Evolutionary conservation across 352 stramenopile species (phyloP).

Genomic region (Globisporangium cystogenes): DNA sequence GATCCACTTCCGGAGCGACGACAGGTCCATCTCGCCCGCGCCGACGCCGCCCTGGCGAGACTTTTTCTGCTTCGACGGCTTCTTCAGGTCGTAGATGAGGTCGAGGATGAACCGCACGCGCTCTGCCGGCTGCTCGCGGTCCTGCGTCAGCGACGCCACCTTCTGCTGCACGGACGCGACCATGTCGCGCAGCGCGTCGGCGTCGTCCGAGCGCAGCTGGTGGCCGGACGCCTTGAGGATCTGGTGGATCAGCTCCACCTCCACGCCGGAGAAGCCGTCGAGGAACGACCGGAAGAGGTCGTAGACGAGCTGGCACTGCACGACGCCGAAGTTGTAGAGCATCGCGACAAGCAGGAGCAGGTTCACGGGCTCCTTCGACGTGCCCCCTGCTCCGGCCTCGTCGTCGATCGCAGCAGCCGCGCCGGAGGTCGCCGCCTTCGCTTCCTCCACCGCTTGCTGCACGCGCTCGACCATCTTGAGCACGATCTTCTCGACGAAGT

Average conservation of each 20-base stretch:
- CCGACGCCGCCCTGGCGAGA: slow-evolving; percentile 24
- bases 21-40: slow-evolving; percentile 56
- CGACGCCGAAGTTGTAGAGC: slow-evolving; percentile 89
- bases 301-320: slow-evolving; percentile 89
- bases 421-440: not conserved
- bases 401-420: slow-evolving; percentile 13
- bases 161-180: slow-evolving; percentile 79
- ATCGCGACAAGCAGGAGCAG: slow-evolving; percentile 84
- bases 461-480: slow-evolving; percentile 48
- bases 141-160: slow-evolving; percentile 27
- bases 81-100: slow-evolving; percentile 96
- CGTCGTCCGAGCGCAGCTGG: slow-evolving; percentile 83
- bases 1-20: slow-evolving; percentile 91
- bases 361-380: slow-evolving; percentile 72
- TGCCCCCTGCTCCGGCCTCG: slow-evolving; percentile 17
- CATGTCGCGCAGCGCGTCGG: slow-evolving; percentile 81
- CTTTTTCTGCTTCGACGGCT: slow-evolving; percentile 90
- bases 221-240: slow-evolving; percentile 76
- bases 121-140: slow-evolving; percentile 31
- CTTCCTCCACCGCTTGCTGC: slow-evolving; percentile 16
- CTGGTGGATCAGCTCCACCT: slow-evolving; percentile 87
- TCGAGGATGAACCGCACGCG: slow-evolving; percentile 90
- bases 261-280: slow-evolving; percentile 56
- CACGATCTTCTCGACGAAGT: slow-evolving; percentile 77
- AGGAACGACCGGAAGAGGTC: slow-evolving; percentile 85